A percentile compares a stretch with the other conserved stretches of the same genome.
phyloP scores from a whole-genome alignment of 2,329 filamentous ascomycete genomes.

The Cladosporium cucumerinum region DNA sequence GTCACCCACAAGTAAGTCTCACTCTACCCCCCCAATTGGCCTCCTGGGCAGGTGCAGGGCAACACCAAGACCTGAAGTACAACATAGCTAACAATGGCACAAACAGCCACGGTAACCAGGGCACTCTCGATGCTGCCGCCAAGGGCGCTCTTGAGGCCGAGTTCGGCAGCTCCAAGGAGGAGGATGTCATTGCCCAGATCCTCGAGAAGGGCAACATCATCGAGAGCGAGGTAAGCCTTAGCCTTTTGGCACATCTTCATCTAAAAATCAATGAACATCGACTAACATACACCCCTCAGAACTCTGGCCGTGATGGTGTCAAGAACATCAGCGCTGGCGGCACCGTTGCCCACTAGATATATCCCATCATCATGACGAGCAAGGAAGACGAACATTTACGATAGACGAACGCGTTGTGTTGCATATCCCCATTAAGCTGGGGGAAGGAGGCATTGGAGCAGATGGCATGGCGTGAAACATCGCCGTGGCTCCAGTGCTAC shows the following conservation, averaged over 20 bases:
- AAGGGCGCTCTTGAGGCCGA: constrained; percentile 75
- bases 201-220: constrained; percentile 71
- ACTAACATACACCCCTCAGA: constrained; percentile 31
- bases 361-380: constrained; percentile 7
- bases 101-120: constrained; percentile 77
- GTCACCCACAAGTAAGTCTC: constrained; percentile 75
- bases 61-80: neutral
- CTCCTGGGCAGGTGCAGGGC: neutral
- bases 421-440: neutral
- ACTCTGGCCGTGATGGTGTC: constrained; percentile 41
- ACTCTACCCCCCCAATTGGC: neutral
- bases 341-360: constrained; percentile 28
- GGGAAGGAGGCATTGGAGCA: neutral
- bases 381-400: constrained; percentile 10
- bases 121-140: constrained; percentile 71
- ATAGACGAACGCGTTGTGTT: constrained; percentile 9
- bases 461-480: constrained; percentile 2
- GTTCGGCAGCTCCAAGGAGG: constrained; percentile 77
- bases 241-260: neutral
- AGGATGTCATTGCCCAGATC: constrained; percentile 79
- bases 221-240: constrained; percentile 51
- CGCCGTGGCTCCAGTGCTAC: neutral
- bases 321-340: constrained; percentile 42
- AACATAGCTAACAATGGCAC: neutral
- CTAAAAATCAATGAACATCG: neutral